Evolutionary conservation across 495 filamentous ascomycete genomes (phyloP).

Genomic region (Sordaria brevicollis): DNA sequence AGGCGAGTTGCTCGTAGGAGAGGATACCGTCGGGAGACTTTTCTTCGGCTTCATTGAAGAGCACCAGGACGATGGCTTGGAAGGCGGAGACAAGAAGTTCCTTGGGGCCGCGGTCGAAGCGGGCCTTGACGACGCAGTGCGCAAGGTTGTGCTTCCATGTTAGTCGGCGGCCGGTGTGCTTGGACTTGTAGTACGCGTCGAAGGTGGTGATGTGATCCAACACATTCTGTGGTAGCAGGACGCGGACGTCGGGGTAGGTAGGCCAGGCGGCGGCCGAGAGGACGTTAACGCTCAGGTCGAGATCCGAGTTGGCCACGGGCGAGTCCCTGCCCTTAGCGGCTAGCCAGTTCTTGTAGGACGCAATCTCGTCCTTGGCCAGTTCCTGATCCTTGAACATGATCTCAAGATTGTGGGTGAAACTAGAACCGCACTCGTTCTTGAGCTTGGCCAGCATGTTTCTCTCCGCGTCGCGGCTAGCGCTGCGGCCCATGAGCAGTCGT

Average conservation of each 20-base stretch:
- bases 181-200: slow-evolving; percentile 69
- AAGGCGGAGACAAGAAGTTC: slow-evolving; percentile 80
- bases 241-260: slow-evolving; percentile 69
- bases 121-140: slow-evolving; percentile 72
- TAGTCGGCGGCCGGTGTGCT: slow-evolving; percentile 77
- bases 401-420: slow-evolving; percentile 93
- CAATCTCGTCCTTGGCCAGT: slow-evolving; percentile 74
- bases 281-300: slow-evolving; percentile 81
- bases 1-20: slow-evolving; percentile 58
- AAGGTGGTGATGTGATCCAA: slow-evolving; percentile 59
- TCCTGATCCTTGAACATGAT: slow-evolving; percentile 99
- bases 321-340: slow-evolving; percentile 35
- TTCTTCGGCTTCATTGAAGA: slow-evolving; percentile 69
- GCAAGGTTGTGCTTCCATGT: slow-evolving; percentile 87
- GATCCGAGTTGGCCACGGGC: slow-evolving; percentile 29
- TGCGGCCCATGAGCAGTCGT: slow-evolving; percentile 78
- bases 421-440: slow-evolving; percentile 85
- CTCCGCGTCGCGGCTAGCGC: slow-evolving; percentile 89
- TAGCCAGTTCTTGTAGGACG: slow-evolving; percentile 51
- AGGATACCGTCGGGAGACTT: slow-evolving; percentile 34
- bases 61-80: slow-evolving; percentile 81
- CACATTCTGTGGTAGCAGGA: slow-evolving; percentile 66
- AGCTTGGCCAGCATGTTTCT: slow-evolving; percentile 85
- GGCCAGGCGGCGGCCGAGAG: slow-evolving; percentile 87
- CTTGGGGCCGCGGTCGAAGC: slow-evolving; percentile 67